A percentile compares a stretch with the other conserved stretches of the same genome.
Conservation (phyloP, 495 filamentous ascomycete species). For the Neurospora tetrasperma region DNA sequence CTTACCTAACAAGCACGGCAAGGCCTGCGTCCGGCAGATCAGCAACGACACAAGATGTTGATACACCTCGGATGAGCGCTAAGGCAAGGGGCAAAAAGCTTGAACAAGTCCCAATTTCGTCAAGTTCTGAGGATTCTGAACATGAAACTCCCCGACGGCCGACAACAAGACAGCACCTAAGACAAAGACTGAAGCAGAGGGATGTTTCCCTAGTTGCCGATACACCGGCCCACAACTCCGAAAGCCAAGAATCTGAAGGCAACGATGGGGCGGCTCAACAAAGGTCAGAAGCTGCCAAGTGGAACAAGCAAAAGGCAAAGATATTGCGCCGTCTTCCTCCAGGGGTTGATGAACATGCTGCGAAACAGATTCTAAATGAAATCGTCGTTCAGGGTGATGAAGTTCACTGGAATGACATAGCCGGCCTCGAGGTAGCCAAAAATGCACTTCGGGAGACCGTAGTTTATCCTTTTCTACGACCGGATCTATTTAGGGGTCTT, state of each 20-base stretch:
- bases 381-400: slow-evolving; percentile 92
- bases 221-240: slow-evolving; percentile 5
- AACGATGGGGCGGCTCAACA: slow-evolving; percentile 9
- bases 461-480: slow-evolving; percentile 93
- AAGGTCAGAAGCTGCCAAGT: slow-evolving; percentile 33
- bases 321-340: slow-evolving; percentile 68
- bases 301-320: slow-evolving; percentile 35
- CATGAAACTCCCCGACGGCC: slow-evolving; percentile 4
- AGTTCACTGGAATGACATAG: slow-evolving; percentile 91
- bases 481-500: slow-evolving; percentile 90
- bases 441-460: slow-evolving; percentile 90
- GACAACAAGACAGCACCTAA: background rate
- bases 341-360: slow-evolving; percentile 71
- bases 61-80: background rate
- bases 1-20: slow-evolving; percentile 1
- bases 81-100: slow-evolving; percentile 2
- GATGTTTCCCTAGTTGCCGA: slow-evolving; percentile 12
- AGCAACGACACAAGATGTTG: slow-evolving; percentile 1
- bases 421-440: slow-evolving; percentile 84
- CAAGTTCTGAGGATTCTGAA: slow-evolving; percentile 12
- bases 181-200: slow-evolving; percentile 1
- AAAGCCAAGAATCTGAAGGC: slow-evolving; percentile 15
- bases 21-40: slow-evolving; percentile 4
- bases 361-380: slow-evolving; percentile 88
- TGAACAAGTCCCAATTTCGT: slow-evolving; percentile 6